These are phyloP conservation scores for Tuber indicum DNA, from an alignment of 495 filamentous ascomycete species.

Conservation along the genomic window DNA sequence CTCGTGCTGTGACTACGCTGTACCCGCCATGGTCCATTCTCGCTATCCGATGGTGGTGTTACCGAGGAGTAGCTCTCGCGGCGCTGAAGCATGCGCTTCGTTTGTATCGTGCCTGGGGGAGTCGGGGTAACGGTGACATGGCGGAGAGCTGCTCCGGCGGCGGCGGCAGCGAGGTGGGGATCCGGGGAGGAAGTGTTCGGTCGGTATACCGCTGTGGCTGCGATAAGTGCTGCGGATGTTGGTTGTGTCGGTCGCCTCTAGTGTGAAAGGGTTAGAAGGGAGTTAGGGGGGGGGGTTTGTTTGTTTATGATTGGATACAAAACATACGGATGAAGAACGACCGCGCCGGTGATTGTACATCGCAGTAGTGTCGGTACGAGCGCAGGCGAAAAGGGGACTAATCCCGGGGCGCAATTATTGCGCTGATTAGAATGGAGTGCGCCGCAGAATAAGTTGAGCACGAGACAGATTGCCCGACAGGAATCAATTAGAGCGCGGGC, in stretches of 20 bases:
- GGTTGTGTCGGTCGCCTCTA: not conserved
- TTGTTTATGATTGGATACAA: not conserved
- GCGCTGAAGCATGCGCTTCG: constrained; percentile 37
- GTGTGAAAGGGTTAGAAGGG: not conserved
- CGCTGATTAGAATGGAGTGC: not conserved
- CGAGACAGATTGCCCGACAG: not conserved
- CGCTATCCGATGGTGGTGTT: constrained; percentile 9
- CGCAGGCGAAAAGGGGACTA: not conserved
- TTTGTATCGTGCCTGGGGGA: constrained; percentile 31
- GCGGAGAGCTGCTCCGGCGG: constrained; percentile 37
- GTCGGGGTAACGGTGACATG: constrained; percentile 24
- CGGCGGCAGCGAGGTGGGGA: constrained; percentile 28
- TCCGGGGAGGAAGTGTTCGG: constrained; percentile 10
- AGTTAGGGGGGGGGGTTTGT: not conserved
- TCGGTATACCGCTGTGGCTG: constrained; percentile 30
- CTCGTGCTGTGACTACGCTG: constrained; percentile 14
- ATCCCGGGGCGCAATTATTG: not conserved
- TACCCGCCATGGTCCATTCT: constrained; percentile 4
- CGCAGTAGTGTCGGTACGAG: not conserved
- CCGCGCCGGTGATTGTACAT: not conserved
- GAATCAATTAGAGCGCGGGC: not conserved
- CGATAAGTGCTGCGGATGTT: constrained; percentile 27
- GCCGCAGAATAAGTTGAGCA: not conserved
- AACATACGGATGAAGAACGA: constrained; percentile 1
- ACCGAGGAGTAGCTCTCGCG: constrained; percentile 32